These are phyloP conservation scores for Huntiella bhutanensis DNA, from an alignment of 2,329 filamentous ascomycete species.

Conservation along the genomic window DNA sequence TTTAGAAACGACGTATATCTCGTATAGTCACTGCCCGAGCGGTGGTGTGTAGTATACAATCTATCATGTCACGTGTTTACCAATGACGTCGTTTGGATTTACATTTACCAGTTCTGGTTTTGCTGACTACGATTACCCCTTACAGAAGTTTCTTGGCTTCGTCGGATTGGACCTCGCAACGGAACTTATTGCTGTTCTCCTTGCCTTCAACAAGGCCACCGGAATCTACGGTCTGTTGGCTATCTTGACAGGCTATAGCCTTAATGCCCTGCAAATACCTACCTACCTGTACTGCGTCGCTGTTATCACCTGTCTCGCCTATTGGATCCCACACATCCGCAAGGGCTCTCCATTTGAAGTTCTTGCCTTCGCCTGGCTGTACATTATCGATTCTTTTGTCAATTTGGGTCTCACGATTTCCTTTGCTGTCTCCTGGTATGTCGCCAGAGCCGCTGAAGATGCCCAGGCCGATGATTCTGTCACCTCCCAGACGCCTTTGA, in stretches of 20 bases:
- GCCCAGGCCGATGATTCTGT: constrained; percentile 9
- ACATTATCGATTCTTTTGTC: constrained; percentile 62
- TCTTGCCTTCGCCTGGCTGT: constrained; percentile 67
- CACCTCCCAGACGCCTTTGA: constrained; percentile 9
- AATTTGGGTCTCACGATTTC: constrained; percentile 66
- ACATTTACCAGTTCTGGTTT: background rate
- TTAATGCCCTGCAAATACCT: constrained; percentile 66
- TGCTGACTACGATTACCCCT: background rate
- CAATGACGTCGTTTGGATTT: background rate
- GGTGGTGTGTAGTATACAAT: background rate
- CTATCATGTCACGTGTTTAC: background rate
- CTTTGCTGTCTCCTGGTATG: constrained; percentile 75
- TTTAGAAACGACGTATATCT: background rate
- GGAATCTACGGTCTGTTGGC: constrained; percentile 82
- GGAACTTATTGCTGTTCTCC: constrained; percentile 63
- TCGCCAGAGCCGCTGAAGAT: constrained; percentile 34
- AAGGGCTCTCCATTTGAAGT: constrained; percentile 61
- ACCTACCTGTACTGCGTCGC: constrained; percentile 80
- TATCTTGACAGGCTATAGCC: constrained; percentile 66
- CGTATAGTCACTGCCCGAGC: too few relatives aligned
- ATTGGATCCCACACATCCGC: constrained; percentile 64
- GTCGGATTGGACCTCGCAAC: constrained; percentile 75
- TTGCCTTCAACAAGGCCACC: constrained; percentile 82
- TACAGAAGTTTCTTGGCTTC: constrained; percentile 64
- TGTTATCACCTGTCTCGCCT: constrained; percentile 46